These are phyloP conservation scores for Ustilago nuda DNA, from an alignment of 1,284 basidiomycete genomes.

Conservation along the genomic window DNA sequence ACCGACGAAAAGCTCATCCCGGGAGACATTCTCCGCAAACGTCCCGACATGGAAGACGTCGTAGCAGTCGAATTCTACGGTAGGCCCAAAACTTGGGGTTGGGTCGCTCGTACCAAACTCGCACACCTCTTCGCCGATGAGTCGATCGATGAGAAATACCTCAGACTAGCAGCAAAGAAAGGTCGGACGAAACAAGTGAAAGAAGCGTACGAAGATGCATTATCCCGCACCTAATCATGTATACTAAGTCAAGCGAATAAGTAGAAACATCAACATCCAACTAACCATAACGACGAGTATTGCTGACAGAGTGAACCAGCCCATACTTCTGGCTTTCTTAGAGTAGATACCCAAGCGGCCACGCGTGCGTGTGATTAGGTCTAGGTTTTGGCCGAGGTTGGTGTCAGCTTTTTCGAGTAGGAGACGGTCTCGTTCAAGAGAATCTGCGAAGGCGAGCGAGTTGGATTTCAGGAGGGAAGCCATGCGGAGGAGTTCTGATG, in stretches of 20 bases:
- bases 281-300: slow-evolving; percentile 61
- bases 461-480: slow-evolving; percentile 63
- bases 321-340: slow-evolving; percentile 64
- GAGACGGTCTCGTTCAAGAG: slow-evolving; percentile 65
- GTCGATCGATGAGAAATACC: slow-evolving; percentile 21
- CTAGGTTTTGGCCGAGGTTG: slow-evolving; percentile 58
- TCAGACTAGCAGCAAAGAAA: slow-evolving; percentile 25
- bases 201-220: slow-evolving; percentile 35
- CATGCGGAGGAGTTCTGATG: slow-evolving; percentile 67
- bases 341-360: slow-evolving; percentile 64
- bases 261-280: slow-evolving; percentile 66
- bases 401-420: slow-evolving; percentile 62
- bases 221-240: not conserved
- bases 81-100: slow-evolving; percentile 24
- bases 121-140: slow-evolving; percentile 15
- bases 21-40: not conserved
- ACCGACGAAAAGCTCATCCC: slow-evolving; percentile 7
- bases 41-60: slow-evolving; percentile 6
- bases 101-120: slow-evolving; percentile 18
- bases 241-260: slow-evolving; percentile 63
- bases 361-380: slow-evolving; percentile 67
- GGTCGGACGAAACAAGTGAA: slow-evolving; percentile 22
- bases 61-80: slow-evolving; percentile 34
- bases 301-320: slow-evolving; percentile 65
- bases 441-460: slow-evolving; percentile 61